These are phyloP conservation scores for Clitopilus passeckerianus DNA, from an alignment of 768 basidiomycete genomes.

Conservation along the genomic window DNA sequence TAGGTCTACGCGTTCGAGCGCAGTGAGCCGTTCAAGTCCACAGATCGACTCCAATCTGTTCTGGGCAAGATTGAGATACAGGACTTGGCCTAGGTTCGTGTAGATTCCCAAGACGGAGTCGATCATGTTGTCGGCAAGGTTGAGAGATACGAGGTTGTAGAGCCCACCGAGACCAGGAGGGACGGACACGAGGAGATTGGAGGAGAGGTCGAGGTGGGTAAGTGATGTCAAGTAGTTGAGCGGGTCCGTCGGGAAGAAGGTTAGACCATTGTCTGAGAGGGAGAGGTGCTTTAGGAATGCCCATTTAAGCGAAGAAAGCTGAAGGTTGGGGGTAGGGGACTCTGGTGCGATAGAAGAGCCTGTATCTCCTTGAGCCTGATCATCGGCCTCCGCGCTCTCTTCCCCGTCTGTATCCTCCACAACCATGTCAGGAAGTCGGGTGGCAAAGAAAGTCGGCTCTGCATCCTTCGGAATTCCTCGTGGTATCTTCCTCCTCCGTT, in stretches of 20 bases:
- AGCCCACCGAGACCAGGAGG: slow-evolving; percentile 72
- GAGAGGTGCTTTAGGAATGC: slow-evolving; percentile 70
- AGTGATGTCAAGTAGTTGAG: slow-evolving; percentile 68
- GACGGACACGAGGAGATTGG: slow-evolving; percentile 87
- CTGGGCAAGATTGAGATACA: slow-evolving; percentile 71
- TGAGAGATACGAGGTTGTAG: slow-evolving; percentile 82
- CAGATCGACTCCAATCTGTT: slow-evolving; percentile 95
- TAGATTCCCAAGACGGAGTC: slow-evolving; percentile 92
- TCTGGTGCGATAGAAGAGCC: slow-evolving; percentile 11
- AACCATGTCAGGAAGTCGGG: slow-evolving; percentile 53
- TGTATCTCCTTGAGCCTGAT: slow-evolving; percentile 10
- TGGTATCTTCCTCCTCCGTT: slow-evolving; percentile 40
- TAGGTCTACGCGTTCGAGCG: slow-evolving; percentile 82
- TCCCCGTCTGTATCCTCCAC: slow-evolving; percentile 38
- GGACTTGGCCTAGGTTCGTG: slow-evolving; percentile 70
- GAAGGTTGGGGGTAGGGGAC: slow-evolving; percentile 24
- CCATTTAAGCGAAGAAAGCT: slow-evolving; percentile 65
- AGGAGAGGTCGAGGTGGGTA: slow-evolving; percentile 83
- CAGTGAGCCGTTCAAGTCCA: slow-evolving; percentile 85
- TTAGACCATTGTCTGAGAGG: slow-evolving; percentile 75
- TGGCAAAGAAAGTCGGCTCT: slow-evolving; percentile 35
- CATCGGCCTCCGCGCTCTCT: slow-evolving; percentile 11
- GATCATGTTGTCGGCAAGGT: slow-evolving; percentile 97
- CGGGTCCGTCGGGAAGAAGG: slow-evolving; percentile 68
- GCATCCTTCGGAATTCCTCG: slow-evolving; percentile 30